Percentiles rank a stretch among this genome's conserved stretches.
Evolutionary conservation across 306 rosid genomes (phyloP).

Genomic region (Inga oerstediana): DNA sequence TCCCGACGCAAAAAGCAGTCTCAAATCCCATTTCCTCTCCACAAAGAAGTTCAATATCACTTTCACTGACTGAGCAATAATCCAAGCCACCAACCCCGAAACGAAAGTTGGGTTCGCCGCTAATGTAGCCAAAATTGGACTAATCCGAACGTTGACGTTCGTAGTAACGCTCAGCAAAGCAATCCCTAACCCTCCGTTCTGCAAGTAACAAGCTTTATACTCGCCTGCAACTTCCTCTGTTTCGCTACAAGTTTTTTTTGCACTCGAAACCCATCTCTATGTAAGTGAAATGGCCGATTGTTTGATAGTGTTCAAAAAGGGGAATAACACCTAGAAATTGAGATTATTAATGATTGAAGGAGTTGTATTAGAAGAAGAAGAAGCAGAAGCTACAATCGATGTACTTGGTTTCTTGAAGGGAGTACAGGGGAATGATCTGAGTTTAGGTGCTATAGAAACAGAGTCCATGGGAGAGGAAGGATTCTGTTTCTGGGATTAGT

Average conservation of each 20-base stretch:
- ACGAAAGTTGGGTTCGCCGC: slow-evolving; percentile 82
- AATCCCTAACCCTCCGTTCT: slow-evolving; percentile 61
- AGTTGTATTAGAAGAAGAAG: too few relatives aligned
- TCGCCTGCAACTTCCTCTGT: background rate
- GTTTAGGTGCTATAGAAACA: too few relatives aligned
- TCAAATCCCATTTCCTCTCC: slow-evolving; percentile 72
- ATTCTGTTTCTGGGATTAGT: too few relatives aligned
- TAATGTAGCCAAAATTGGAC: slow-evolving; percentile 76
- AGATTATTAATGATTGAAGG: too few relatives aligned
- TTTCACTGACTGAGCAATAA: slow-evolving; percentile 62
- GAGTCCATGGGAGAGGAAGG: too few relatives aligned
- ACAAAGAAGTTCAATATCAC: slow-evolving; percentile 68
- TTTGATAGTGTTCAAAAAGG: slow-evolving; percentile 40
- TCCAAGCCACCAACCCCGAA: slow-evolving; percentile 71
- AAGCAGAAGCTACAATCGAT: too few relatives aligned
- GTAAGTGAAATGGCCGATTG: slow-evolving; percentile 34
- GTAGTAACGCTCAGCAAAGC: slow-evolving; percentile 69
- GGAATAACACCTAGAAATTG: slow-evolving; percentile 21
- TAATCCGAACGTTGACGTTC: slow-evolving; percentile 60
- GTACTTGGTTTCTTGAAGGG: too few relatives aligned
- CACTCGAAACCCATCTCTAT: slow-evolving; percentile 32
- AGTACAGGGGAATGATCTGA: too few relatives aligned
- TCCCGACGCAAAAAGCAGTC: slow-evolving; percentile 60
- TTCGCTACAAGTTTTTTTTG: background rate
- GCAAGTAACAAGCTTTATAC: slow-evolving; percentile 37